Evolutionary conservation across 441 rosid species (phyloP).

Genomic region (Raphanus hybrid): DNA sequence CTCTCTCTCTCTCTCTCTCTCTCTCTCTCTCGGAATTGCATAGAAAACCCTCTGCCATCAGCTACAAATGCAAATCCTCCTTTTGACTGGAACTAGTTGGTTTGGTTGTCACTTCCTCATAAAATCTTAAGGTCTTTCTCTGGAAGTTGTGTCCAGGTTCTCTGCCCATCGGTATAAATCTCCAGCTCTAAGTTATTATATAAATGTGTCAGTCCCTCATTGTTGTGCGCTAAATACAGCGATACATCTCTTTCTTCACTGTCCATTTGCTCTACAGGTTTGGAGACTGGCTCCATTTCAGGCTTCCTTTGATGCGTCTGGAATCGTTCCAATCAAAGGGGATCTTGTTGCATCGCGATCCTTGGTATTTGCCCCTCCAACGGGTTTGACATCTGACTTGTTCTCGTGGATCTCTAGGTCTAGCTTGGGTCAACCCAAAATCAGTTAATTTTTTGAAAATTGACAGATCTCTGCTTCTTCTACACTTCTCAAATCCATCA

Average conservation of each 20-base stretch:
- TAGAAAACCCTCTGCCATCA: too few relatives aligned
- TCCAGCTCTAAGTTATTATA: neutral
- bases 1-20: too few relatives aligned
- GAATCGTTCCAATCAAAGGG: neutral
- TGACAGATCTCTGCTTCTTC: neutral
- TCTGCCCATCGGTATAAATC: neutral
- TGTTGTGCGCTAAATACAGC: neutral
- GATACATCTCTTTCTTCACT: neutral
- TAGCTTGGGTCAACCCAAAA: neutral
- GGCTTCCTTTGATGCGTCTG: neutral
- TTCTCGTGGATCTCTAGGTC: too few relatives aligned
- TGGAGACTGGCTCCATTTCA: neutral
- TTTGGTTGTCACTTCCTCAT: neutral
- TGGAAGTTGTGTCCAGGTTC: neutral
- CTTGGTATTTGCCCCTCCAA: neutral
- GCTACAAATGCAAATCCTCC: too few relatives aligned
- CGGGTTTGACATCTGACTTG: too few relatives aligned
- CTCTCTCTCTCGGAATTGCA: too few relatives aligned
- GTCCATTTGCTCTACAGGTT: neutral
- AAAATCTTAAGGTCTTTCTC: too few relatives aligned
- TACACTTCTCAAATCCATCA: neutral
- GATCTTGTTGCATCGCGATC: neutral
- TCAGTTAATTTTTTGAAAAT: too few relatives aligned
- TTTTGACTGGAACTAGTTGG: neutral
- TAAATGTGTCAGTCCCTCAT: neutral